These are phyloP conservation scores for Fusarium brevicatenulatum DNA, from an alignment of 2,329 filamentous ascomycete species.

Conservation along the genomic window DNA sequence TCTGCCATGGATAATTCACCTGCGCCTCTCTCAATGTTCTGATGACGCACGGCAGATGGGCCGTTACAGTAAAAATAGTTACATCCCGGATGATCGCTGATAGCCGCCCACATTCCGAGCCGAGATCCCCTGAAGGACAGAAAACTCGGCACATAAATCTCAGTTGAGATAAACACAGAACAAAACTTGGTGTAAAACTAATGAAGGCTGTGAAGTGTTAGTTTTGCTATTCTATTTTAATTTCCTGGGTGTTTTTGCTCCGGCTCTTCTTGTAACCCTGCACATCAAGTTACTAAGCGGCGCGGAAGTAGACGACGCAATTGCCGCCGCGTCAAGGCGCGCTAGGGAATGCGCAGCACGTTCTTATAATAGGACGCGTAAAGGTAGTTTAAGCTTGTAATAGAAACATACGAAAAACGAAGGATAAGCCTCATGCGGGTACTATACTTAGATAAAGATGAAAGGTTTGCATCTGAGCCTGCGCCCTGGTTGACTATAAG, in stretches of 20 bases:
- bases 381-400: neutral
- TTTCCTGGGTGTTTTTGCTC: neutral
- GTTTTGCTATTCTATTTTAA: fast-evolving
- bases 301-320: neutral
- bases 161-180: neutral
- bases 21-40: neutral
- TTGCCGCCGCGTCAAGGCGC: neutral
- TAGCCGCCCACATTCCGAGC: neutral
- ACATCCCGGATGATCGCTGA: neutral
- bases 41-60: neutral
- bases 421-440: neutral
- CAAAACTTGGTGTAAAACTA: fast-evolving
- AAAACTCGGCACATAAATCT: neutral
- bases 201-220: neutral
- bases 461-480: neutral
- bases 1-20: no score
- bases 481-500: neutral
- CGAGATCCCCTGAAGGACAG: neutral
- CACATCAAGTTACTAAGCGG: neutral
- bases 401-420: neutral
- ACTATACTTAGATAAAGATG: no score
- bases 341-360: neutral
- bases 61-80: neutral
- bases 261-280: no score
- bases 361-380: neutral